A percentile compares a stretch with the other conserved stretches of the same genome.
These are phyloP conservation scores for Lasiodiplodia sp. DNA, from an alignment of 2,329 filamentous ascomycete species.

Conservation along the genomic window DNA sequence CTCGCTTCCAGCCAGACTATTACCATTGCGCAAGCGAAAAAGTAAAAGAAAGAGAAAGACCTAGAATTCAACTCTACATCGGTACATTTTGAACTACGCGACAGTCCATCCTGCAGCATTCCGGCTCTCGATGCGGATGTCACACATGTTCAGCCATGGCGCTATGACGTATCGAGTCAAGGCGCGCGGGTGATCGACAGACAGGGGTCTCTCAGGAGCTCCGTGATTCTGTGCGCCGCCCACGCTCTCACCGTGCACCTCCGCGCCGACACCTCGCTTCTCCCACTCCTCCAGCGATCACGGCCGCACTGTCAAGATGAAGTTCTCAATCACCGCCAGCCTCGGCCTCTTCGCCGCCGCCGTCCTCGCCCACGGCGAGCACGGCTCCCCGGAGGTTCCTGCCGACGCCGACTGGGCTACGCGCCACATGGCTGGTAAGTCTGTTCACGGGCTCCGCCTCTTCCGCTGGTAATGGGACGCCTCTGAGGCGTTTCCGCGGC, in stretches of 20 bases:
- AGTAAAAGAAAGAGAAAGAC: too few species aligned
- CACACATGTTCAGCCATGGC: background rate
- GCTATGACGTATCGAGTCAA: slow-evolving; percentile 22
- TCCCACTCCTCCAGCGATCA: background rate
- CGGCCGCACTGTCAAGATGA: slow-evolving; percentile 25
- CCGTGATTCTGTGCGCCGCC: slow-evolving; percentile 13
- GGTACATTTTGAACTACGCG: background rate
- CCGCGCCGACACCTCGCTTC: slow-evolving; percentile 18
- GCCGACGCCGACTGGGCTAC: slow-evolving; percentile 58
- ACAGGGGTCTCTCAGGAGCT: slow-evolving; percentile 21
- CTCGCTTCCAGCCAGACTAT: too few species aligned
- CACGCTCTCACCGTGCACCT: slow-evolving; percentile 21
- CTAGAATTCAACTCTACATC: background rate
- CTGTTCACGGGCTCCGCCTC: background rate
- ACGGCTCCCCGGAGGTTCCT: slow-evolving; percentile 50
- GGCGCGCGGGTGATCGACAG: slow-evolving; percentile 22
- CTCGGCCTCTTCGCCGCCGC: slow-evolving; percentile 28
- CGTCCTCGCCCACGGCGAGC: slow-evolving; percentile 43
- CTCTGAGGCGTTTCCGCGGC: background rate
- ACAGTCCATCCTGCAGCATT: too few species aligned
- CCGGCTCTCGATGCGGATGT: too few species aligned
- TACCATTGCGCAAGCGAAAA: too few species aligned
- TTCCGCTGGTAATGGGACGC: background rate
- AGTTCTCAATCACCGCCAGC: slow-evolving; percentile 21
- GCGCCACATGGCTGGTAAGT: slow-evolving; percentile 57